These are phyloP conservation scores for Cystofilobasidium bisporidii DNA, from an alignment of 768 basidiomycete genomes.

Conservation along the genomic window DNA sequence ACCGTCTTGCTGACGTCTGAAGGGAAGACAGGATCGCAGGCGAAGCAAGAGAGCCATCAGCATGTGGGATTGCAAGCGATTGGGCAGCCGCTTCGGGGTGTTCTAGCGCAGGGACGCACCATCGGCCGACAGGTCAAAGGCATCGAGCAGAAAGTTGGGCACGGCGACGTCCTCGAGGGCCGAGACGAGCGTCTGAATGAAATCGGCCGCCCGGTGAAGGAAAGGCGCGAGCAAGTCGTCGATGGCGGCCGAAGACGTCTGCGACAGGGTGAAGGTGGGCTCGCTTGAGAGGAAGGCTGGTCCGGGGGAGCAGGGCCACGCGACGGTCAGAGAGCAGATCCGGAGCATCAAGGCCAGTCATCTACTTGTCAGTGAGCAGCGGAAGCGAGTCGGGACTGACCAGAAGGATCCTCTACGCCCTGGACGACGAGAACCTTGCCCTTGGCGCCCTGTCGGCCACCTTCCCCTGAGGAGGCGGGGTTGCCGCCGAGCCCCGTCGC, in stretches of 20 bases:
- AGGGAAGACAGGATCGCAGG: too few species aligned
- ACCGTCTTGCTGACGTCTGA: constrained; percentile 38
- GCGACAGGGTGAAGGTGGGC: constrained; percentile 4
- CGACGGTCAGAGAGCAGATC: not conserved
- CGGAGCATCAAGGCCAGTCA: too few species aligned
- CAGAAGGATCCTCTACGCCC: constrained; percentile 15
- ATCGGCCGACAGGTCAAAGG: constrained; percentile 11
- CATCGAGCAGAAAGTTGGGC: constrained; percentile 24
- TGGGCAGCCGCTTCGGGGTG: too few species aligned
- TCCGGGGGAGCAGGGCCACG: not conserved
- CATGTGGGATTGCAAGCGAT: too few species aligned
- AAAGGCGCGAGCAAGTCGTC: constrained; percentile 19
- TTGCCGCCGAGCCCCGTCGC: not conserved
- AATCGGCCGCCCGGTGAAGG: constrained; percentile 20
- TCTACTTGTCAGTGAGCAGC: too few species aligned
- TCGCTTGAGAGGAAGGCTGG: constrained; percentile 1
- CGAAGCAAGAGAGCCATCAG: too few species aligned
- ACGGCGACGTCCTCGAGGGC: constrained; percentile 8
- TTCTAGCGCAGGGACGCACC: constrained; percentile 24
- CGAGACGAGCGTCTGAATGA: constrained; percentile 8
- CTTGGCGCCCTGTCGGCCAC: constrained; percentile 47
- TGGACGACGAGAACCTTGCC: constrained; percentile 49
- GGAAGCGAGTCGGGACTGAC: not conserved
- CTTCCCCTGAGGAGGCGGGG: constrained; percentile 39
- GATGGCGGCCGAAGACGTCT: not conserved